Evolutionary conservation across 208 protist genomes (phyloP).

Genomic region (Leishmania guyanensis): DNA sequence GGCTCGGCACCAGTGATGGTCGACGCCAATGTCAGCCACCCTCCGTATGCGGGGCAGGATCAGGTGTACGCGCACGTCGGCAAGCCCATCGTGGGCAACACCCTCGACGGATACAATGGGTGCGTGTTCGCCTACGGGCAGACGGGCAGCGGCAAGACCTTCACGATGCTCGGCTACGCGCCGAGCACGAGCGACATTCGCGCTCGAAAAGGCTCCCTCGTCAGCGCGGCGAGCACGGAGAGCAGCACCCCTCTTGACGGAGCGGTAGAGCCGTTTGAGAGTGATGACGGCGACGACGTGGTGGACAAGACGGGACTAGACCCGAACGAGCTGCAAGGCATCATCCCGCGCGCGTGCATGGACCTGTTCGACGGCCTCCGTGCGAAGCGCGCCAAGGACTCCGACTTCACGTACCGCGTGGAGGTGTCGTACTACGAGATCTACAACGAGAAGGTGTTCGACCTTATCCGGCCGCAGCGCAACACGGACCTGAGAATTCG

Average conservation of each 20-base stretch:
- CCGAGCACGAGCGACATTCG: constrained; percentile 40
- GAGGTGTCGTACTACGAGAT: constrained; percentile 90
- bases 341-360: constrained; percentile 73
- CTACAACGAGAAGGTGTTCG: constrained; percentile 91
- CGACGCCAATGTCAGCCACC: constrained; percentile 52
- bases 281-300: constrained; percentile 38
- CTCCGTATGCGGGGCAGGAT: constrained; percentile 71
- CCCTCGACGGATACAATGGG: constrained; percentile 86
- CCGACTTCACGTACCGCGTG: constrained; percentile 72
- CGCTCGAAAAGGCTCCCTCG: constrained; percentile 9
- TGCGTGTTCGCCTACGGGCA: constrained; percentile 92
- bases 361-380: constrained; percentile 71
- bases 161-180: constrained; percentile 91
- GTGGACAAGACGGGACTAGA: constrained; percentile 58
- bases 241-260: constrained; percentile 1
- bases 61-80: constrained; percentile 80
- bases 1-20: constrained; percentile 63
- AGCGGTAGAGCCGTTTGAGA: constrained; percentile 14
- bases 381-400: constrained; percentile 58
- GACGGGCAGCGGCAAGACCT: constrained; percentile 93
- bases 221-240: background rate
- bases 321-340: constrained; percentile 69
- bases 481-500: constrained; percentile 73
- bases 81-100: constrained; percentile 72
- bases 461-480: constrained; percentile 57